Conservation (phyloP, 306 rosid genomes). For the Gastrolobium bilobum region DNA sequence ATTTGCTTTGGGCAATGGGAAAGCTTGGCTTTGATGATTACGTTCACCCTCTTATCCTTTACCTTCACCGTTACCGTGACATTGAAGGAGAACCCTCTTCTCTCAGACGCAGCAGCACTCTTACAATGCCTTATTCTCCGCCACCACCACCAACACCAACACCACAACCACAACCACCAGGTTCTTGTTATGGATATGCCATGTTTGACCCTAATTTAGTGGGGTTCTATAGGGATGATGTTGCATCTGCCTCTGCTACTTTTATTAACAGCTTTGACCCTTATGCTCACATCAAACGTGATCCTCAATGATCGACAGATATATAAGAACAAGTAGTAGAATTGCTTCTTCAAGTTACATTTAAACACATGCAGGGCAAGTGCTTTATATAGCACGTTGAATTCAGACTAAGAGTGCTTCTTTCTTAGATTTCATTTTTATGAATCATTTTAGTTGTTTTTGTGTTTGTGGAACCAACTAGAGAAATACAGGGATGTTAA, state of each 20-base stretch:
- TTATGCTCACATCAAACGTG: slow-evolving; percentile 26
- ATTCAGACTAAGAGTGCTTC: too few relatives aligned
- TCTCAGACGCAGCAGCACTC: neutral
- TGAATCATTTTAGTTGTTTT: too few relatives aligned
- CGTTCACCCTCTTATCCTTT: slow-evolving; percentile 58
- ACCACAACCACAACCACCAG: neutral
- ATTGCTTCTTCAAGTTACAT: too few relatives aligned
- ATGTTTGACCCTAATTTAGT: neutral
- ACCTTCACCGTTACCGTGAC: slow-evolving; percentile 62
- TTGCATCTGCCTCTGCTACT: neutral
- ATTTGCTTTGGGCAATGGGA: slow-evolving; percentile 76
- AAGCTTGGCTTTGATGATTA: slow-evolving; percentile 79
- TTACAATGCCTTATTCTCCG: neutral
- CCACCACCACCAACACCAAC: neutral
- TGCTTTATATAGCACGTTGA: too few relatives aligned
- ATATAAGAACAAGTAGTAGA: too few relatives aligned
- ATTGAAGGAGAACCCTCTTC: slow-evolving; percentile 42
- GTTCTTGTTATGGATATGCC: neutral
- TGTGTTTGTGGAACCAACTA: too few relatives aligned
- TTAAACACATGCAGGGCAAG: too few relatives aligned
- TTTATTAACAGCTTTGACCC: neutral
- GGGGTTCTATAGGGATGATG: neutral
- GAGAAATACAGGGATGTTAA: too few relatives aligned
- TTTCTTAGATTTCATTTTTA: too few relatives aligned
- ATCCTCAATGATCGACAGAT: neutral